Percentiles rank a stretch among this genome's conserved stretches.
These are phyloP conservation scores for Orbilia javanica DNA, from an alignment of 2,329 filamentous ascomycete species.

Conservation along the genomic window DNA sequence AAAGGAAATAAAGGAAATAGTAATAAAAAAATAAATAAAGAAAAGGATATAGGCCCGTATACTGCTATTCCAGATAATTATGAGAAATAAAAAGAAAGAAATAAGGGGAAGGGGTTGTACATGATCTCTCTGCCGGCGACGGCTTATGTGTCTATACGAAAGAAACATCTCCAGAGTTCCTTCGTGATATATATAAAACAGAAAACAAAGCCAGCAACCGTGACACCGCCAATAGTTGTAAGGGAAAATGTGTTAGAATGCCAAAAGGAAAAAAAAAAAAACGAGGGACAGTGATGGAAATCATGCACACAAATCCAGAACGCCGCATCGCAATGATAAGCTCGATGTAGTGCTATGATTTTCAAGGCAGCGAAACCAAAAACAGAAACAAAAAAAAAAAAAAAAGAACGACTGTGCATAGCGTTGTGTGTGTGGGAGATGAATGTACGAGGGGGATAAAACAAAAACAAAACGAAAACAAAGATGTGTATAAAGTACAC, in stretches of 20 bases:
- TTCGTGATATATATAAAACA: neutral
- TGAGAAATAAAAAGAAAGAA: neutral
- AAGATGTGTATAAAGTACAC: conserved; percentile 27
- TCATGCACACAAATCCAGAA: conserved; percentile 47
- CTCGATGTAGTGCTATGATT: conserved; percentile 28
- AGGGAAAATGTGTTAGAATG: neutral
- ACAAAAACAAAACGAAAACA: neutral
- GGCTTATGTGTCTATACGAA: conserved; percentile 35
- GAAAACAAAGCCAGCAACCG: conserved; percentile 13
- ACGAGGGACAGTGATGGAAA: conserved; percentile 11
- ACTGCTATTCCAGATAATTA: conserved; percentile 36
- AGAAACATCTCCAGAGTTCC: conserved; percentile 16
- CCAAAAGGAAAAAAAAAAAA: too few relatives aligned
- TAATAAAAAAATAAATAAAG: conserved; percentile 8
- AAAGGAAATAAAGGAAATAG: conserved; percentile 21
- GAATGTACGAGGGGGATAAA: neutral
- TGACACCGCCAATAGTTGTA: conserved; percentile 10
- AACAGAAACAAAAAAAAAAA: too few relatives aligned
- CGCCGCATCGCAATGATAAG: conserved; percentile 45
- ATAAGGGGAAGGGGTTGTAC: neutral
- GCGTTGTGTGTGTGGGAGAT: neutral
- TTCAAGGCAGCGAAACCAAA: neutral
- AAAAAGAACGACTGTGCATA: conserved; percentile 12
- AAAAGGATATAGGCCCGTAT: conserved; percentile 34
- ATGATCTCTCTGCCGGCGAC: conserved; percentile 50